Evolutionary conservation across 176 grass and related monocot genomes (phyloP).

Genomic region (Zoysia pacifica): DNA sequence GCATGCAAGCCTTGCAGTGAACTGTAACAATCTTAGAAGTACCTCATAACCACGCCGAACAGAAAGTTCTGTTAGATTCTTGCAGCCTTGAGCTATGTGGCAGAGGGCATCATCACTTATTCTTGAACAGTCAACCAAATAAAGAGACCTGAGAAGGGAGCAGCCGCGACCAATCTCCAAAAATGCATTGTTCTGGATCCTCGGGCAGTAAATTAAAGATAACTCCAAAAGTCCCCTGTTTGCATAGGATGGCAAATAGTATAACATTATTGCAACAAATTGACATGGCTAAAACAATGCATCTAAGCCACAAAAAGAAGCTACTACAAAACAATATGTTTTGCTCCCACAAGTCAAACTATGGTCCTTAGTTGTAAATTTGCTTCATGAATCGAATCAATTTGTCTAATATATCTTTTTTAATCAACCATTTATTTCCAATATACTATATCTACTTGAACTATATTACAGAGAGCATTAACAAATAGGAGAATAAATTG

Average conservation of each 20-base stretch:
- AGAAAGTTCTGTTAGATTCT: conserved; percentile 73
- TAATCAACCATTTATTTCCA: background rate
- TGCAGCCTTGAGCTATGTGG: conserved; percentile 80
- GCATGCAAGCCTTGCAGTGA: conserved; percentile 8
- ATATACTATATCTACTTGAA: conserved; percentile 30
- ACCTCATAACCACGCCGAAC: conserved; percentile 85
- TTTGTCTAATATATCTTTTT: background rate
- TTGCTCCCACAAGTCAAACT: background rate
- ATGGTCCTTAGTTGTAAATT: conserved; percentile 22
- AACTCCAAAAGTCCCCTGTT: conserved; percentile 80
- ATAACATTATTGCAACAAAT: conserved; percentile 10
- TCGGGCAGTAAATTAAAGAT: conserved; percentile 76
- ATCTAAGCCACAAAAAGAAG: background rate
- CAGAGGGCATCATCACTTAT: conserved; percentile 82
- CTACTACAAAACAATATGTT: background rate
- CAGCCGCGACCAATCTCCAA: conserved; percentile 85
- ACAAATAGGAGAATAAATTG: conserved; percentile 3
- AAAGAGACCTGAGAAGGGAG: conserved; percentile 66
- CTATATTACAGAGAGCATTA: background rate
- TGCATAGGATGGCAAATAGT: conserved; percentile 32
- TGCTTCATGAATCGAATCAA: conserved; percentile 8
- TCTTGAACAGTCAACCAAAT: conserved; percentile 72
- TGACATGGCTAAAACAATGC: conserved; percentile 17
- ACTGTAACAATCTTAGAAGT: conserved; percentile 16
- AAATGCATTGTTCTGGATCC: conserved; percentile 79